Evolutionary conservation across 495 filamentous ascomycete genomes (phyloP).

Genomic region (Hypoxylon rickii): DNA sequence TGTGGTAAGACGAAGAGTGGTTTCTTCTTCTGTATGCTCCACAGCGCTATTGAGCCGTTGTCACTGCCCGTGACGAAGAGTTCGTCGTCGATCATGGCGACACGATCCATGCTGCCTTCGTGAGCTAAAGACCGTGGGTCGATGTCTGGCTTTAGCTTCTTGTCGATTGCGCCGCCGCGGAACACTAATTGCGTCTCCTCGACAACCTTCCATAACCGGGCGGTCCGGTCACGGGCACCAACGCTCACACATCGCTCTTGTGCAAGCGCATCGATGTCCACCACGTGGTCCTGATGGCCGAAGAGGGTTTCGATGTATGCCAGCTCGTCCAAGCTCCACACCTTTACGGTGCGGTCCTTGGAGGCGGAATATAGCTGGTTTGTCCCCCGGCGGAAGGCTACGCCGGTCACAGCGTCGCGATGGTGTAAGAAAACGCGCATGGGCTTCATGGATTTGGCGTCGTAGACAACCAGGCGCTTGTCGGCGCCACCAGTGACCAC

Average conservation of each 20-base stretch:
- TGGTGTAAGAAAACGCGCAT: conserved; percentile 88
- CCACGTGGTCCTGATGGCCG: conserved; percentile 89
- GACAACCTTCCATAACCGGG: conserved; percentile 94
- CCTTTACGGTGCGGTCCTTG: conserved; percentile 86
- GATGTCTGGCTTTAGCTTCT: conserved; percentile 52
- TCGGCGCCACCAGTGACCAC: conserved; percentile 89
- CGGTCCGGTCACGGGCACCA: conserved; percentile 85
- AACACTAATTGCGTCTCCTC: conserved; percentile 96
- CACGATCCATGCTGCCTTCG: conserved; percentile 87
- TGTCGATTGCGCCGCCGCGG: conserved; percentile 71
- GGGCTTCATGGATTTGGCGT: conserved; percentile 74
- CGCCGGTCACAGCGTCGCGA: conserved; percentile 79
- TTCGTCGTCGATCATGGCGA: conserved; percentile 85
- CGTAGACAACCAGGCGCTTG: conserved; percentile 82
- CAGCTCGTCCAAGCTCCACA: conserved; percentile 73
- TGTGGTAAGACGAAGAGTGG: conserved; percentile 77
- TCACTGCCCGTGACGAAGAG: conserved; percentile 93
- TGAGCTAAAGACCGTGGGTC: conserved; percentile 52
- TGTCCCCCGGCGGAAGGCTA: conserved; percentile 85
- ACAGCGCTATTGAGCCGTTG: conserved; percentile 84
- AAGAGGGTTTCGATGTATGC: conserved; percentile 95
- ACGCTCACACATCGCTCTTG: conserved; percentile 89
- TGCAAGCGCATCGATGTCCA: conserved; percentile 78
- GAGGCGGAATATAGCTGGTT: conserved; percentile 91
- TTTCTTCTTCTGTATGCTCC: conserved; percentile 93